Percentiles rank a stretch among this genome's conserved stretches.
Evolutionary conservation across 1,284 basidiomycete species (phyloP).

Genomic region (Ganoderma leucocontextum): DNA sequence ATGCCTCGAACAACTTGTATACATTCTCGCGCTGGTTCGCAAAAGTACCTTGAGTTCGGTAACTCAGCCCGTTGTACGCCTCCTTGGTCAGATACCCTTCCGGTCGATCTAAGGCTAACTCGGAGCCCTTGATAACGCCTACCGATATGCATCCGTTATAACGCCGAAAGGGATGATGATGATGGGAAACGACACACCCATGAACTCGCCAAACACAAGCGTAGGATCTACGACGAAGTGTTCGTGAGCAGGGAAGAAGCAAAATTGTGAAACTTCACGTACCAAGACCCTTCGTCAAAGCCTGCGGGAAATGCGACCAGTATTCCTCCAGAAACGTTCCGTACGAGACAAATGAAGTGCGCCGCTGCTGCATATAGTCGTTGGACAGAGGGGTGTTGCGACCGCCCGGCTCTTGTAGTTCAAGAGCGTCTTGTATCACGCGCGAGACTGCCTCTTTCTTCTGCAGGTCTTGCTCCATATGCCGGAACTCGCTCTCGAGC

Average conservation of each 20-base stretch:
- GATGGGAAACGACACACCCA: too few relatives aligned
- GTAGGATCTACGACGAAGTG: conserved; percentile 55
- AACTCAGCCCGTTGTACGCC: conserved; percentile 57
- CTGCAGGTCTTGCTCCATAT: conserved; percentile 3
- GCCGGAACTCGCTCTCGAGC: conserved; percentile 32
- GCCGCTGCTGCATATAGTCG: conserved; percentile 40
- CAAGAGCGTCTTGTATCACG: conserved; percentile 18
- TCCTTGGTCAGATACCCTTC: conserved; percentile 52
- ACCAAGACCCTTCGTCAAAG: conserved; percentile 65
- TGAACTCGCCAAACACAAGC: conserved; percentile 73
- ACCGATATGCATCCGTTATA: neutral
- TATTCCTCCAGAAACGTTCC: conserved; percentile 60
- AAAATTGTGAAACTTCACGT: conserved; percentile 14
- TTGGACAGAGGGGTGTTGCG: conserved; percentile 25
- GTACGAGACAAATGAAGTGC: conserved; percentile 52
- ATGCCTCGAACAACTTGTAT: conserved; percentile 65
- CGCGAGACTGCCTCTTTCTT: conserved; percentile 16
- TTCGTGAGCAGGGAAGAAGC: neutral
- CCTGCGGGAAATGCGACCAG: conserved; percentile 71
- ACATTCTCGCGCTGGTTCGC: conserved; percentile 54
- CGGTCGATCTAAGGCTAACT: conserved; percentile 49
- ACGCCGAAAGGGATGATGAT: too few relatives aligned
- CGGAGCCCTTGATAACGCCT: conserved; percentile 78
- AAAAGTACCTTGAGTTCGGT: conserved; percentile 63
- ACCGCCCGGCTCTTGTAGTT: conserved; percentile 8